These are phyloP conservation scores for Beauveria asiatica DNA, from an alignment of 2,329 filamentous ascomycete genomes.

Conservation along the genomic window DNA sequence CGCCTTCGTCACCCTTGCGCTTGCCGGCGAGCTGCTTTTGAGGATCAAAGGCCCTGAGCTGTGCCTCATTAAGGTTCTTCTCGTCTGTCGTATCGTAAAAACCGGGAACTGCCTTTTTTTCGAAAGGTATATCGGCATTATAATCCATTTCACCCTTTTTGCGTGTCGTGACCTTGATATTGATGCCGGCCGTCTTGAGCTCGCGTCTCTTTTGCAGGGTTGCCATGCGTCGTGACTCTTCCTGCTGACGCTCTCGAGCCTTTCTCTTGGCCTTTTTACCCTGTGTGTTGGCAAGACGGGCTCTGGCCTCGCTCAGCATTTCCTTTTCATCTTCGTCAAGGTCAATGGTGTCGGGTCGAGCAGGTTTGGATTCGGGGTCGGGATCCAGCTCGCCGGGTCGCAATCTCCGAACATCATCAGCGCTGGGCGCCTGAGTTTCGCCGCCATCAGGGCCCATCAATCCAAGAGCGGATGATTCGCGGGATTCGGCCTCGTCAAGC, in stretches of 20 bases:
- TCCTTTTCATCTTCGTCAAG: constrained; percentile 99
- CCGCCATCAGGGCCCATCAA: constrained; percentile 79
- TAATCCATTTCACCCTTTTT: constrained; percentile 99
- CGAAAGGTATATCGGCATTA: constrained; percentile 97
- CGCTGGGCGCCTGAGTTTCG: constrained; percentile 78
- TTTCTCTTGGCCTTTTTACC: constrained; percentile 99
- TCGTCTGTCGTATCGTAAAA: constrained; percentile 94
- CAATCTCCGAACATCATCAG: constrained; percentile 82
- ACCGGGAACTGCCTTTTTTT: constrained; percentile 78
- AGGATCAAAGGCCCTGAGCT: constrained; percentile 81
- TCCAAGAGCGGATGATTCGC: constrained; percentile 75
- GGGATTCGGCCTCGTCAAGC: constrained; percentile 87
- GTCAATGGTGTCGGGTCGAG: constrained; percentile 91
- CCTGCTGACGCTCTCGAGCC: constrained; percentile 87
- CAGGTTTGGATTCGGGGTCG: constrained; percentile 95
- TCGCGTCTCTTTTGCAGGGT: constrained; percentile 91
- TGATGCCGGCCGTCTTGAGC: constrained; percentile 95
- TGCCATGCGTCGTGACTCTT: constrained; percentile 84
- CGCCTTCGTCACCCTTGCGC: constrained; percentile 88
- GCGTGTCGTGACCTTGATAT: constrained; percentile 85
- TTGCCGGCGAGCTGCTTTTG: constrained; percentile 85
- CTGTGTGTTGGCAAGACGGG: constrained; percentile 92
- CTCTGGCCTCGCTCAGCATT: constrained; percentile 96
- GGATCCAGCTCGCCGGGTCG: constrained; percentile 91
- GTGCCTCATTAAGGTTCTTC: constrained; percentile 67